phyloP scores from a whole-genome alignment of 1,284 basidiomycete genomes.

The Malassezia obtusa region DNA sequence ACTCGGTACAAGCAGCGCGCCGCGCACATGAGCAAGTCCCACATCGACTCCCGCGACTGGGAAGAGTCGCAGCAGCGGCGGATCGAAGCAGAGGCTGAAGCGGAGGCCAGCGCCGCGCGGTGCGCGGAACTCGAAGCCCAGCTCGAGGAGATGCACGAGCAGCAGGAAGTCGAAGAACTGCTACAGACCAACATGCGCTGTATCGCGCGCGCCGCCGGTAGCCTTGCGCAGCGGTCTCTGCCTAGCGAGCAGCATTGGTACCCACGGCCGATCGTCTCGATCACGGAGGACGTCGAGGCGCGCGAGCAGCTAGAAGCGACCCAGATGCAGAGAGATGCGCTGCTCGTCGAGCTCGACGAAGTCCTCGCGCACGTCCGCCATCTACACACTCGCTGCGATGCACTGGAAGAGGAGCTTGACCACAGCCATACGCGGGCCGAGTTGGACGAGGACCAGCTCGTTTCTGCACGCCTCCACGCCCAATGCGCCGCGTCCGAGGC shows the following conservation, averaged over 20 bases:
- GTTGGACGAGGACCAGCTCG: neutral
- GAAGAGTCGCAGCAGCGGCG: neutral
- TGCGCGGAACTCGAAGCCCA: neutral
- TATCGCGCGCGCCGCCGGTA: neutral
- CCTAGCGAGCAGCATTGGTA: neutral
- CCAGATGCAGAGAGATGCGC: neutral
- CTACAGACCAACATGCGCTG: neutral
- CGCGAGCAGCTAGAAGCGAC: neutral
- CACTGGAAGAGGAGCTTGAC: neutral
- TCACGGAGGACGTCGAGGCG: neutral
- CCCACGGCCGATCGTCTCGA: neutral
- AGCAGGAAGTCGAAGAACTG: neutral
- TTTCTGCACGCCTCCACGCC: neutral
- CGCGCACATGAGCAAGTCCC: neutral
- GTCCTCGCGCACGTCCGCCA: neutral
- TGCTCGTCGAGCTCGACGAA: neutral
- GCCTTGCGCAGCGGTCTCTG: neutral
- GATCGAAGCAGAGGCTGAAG: neutral
- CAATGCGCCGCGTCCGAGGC: neutral
- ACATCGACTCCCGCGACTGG: neutral
- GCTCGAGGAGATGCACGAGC: neutral
- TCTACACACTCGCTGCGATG: neutral
- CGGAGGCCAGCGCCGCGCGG: neutral
- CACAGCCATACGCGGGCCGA: neutral
- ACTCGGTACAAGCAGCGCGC: slow-evolving; percentile 16